Evolutionary conservation across 2,329 filamentous ascomycete genomes (phyloP), one percentile per base, ranked within the genome.

Genomic region (Penicillium sp.): DNA sequence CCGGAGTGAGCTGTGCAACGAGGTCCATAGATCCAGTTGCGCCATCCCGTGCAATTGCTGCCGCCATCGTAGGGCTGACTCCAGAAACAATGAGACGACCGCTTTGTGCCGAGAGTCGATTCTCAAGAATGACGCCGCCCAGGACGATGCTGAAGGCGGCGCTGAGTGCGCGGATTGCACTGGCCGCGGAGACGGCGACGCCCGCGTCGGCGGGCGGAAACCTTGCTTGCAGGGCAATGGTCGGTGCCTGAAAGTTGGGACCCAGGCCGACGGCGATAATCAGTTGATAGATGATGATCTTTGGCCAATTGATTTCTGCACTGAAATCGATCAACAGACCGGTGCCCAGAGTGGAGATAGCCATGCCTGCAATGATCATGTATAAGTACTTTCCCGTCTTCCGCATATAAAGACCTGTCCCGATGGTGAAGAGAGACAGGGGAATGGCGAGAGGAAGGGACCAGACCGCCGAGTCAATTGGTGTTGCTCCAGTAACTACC

Each of bases 401-500:
- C 12, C 45, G 45, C 45, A 55, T 55, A 37, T 55, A 55, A 26
- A 38, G 19, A 38, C 53, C 53, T 26, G 53, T 35, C 22, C 35
- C 22, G 17, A 24, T 26, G 19, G 53, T 38, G 33, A 28, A 26
- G 17, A 42, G 17, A 17, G 28, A 26, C 15, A 66, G 50, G 1
- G 61, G 44, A 13, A 64, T 53, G 6, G 60, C 64, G 5, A 64
- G 28, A 1, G 64, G 58, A 5, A 73, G 66, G 10, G 67, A 55
- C 15, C 44, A 61, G 10, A 69, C 42, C 4, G 68, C 70, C 10
- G 64, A 61, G 2, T 60, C 50, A 19, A 69, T 53, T 9, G 69
- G 65, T 7, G 57, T 56, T 5, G 56, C 64, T 5, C 61, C 59
- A 15, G 66, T 58, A 37, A 67, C 63, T 2, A 45, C 47, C 56